Base-by-base conservation (phyloP, 73 alveolate species). In the Paramecium pentaurelia region DNA sequence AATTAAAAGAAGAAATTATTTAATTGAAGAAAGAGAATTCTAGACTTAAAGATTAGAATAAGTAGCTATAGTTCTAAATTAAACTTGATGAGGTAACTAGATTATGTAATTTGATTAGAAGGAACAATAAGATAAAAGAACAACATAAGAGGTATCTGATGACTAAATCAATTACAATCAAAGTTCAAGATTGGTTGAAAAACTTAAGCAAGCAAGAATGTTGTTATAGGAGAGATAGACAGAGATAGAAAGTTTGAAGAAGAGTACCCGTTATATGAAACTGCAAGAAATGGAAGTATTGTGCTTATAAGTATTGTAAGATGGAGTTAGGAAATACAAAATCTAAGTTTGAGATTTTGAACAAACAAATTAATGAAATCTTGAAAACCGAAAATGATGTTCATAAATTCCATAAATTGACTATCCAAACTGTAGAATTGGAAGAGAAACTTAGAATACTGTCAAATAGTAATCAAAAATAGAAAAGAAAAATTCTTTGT, bases 231-330 rank as follows among this genome's bases (percentile, higher is more conserved):
- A 64, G 47, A 28, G 47, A 34, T 34, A 64, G 47, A 6, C 84
- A 28, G 84, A 64, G 47, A 64, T 64, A 28, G 84, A 64, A 4
- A 32, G 3, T 32, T 32, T 64, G 84, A 64, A 64, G 47, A 64
- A 34, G 47, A 64, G 84, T 12, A 64, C 84, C 42, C 42, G 84
- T 12, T 64, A 64, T 34, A 64, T 64, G 84, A 64, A 34, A 64
- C 47, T 64, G 47, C 47, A 64, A 64, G 84, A 64, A 28, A 64
- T 64, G 84, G 84, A 64, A 64, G 84, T 64, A 64, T 64, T 64
- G 47, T 64, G 42, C 42, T 64, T 64, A 64, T 64, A 54, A 54
- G 84, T 64, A 64, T 32, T 64, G 70, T 34, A 64, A 64, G 84
- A 28, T 32, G 42, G 84, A 64, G 30, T 64, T 64, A 64, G 84